Evolutionary conservation across 306 rosid species (phyloP).

Genomic region (Pachyrhizus erosus): DNA sequence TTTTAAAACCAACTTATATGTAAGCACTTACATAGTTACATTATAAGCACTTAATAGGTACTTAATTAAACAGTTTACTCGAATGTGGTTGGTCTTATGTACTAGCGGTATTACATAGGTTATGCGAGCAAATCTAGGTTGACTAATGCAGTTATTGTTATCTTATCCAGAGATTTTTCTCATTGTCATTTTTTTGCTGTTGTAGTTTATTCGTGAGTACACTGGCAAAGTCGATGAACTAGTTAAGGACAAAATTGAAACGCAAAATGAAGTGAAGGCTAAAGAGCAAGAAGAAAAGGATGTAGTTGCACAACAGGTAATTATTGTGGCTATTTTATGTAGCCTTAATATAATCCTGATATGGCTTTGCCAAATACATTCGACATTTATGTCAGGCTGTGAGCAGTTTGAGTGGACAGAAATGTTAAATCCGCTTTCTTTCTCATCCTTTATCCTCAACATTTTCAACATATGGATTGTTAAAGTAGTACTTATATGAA

Average conservation of each 20-base stretch:
- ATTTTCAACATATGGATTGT: background rate
- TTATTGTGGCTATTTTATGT: conserved; percentile 22
- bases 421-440: background rate
- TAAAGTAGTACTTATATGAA: conserved; percentile 29
- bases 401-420: conserved; percentile 16
- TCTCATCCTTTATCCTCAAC: conserved; percentile 10
- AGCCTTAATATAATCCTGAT: too few relatives aligned
- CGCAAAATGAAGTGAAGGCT: conserved; percentile 70
- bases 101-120: conserved; percentile 10
- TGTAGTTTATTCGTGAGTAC: conserved; percentile 93
- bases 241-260: conserved; percentile 88
- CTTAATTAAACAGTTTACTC: background rate
- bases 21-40: background rate
- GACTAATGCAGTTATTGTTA: background rate
- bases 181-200: conserved; percentile 14
- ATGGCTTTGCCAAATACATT: too few relatives aligned
- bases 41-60: background rate
- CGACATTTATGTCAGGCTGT: background rate
- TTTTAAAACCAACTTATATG: background rate
- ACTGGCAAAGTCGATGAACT: conserved; percentile 97
- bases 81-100: conserved; percentile 8
- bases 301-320: conserved; percentile 94
- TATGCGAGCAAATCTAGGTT: conserved; percentile 26
- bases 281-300: conserved; percentile 96
- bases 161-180: conserved; percentile 31